phyloP scores from a whole-genome alignment of 495 filamentous ascomycete species.

The Aspergillus egyptiacus region DNA sequence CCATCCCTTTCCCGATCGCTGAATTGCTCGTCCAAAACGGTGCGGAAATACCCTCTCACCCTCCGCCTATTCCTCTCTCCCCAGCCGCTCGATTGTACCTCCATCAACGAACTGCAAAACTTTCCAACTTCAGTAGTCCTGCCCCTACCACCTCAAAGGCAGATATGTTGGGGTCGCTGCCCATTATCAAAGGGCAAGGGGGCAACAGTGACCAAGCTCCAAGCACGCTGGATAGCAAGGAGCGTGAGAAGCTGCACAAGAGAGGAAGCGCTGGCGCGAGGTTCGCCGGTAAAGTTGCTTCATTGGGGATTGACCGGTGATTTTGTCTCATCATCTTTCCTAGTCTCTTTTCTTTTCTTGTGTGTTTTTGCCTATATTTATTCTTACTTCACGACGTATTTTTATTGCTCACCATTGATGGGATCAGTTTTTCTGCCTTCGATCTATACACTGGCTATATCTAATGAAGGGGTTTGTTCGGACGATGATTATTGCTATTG shows the following conservation, averaged over 20 bases:
- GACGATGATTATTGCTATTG: slow-evolving; percentile 5
- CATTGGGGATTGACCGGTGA: slow-evolving; percentile 41
- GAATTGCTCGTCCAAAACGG: slow-evolving; percentile 94
- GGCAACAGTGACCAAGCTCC: slow-evolving; percentile 26
- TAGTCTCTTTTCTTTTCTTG: slow-evolving; percentile 12
- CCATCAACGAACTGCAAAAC: slow-evolving; percentile 63
- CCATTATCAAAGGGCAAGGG: slow-evolving; percentile 35
- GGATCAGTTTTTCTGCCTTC: not conserved
- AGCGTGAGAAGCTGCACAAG: slow-evolving; percentile 48
- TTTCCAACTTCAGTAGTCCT: slow-evolving; percentile 23
- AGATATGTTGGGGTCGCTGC: slow-evolving; percentile 43
- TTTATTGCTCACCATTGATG: not conserved
- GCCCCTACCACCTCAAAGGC: slow-evolving; percentile 12
- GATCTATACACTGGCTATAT: slow-evolving; percentile 2
- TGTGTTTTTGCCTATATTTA: not conserved
- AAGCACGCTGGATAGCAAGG: slow-evolving; percentile 32
- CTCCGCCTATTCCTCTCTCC: slow-evolving; percentile 72
- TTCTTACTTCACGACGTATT: not conserved
- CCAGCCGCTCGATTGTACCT: slow-evolving; percentile 74
- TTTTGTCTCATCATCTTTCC: not conserved
- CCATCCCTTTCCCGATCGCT: slow-evolving; percentile 72
- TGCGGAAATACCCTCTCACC: slow-evolving; percentile 69
- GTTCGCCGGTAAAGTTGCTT: slow-evolving; percentile 45
- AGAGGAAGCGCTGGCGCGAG: slow-evolving; percentile 45
- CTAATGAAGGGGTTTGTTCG: slow-evolving; percentile 1